Conservation (phyloP, 805 yeast genomes). For the Candida insectalens region DNA sequence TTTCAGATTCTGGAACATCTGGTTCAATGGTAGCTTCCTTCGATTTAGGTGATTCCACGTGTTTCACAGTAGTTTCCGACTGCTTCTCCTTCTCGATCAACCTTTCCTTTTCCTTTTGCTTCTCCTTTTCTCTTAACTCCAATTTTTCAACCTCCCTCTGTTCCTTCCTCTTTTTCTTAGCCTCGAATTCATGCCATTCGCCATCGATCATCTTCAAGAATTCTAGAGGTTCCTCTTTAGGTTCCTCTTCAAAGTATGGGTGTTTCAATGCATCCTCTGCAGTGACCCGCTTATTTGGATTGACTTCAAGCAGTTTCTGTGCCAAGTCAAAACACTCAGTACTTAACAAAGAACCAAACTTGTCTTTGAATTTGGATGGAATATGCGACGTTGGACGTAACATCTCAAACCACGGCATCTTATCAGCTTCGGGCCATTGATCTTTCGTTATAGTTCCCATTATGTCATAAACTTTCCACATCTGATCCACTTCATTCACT, state of each 20-base stretch:
- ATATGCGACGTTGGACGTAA: conserved; percentile 45
- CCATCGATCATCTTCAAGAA: conserved; percentile 52
- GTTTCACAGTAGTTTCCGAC: too few relatives aligned
- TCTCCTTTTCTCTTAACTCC: too few relatives aligned
- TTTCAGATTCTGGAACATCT: too few relatives aligned
- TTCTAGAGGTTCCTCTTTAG: conserved; percentile 49
- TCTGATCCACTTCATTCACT: conserved; percentile 76
- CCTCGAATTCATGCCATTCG: conserved; percentile 97
- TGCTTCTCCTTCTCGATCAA: too few relatives aligned
- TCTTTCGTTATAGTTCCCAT: conserved; percentile 79
- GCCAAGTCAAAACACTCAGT: conserved; percentile 59
- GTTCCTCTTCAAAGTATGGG: conserved; percentile 62
- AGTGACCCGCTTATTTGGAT: conserved; percentile 59
- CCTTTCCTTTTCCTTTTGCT: background rate
- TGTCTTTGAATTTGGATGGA: conserved; percentile 29
- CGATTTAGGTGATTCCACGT: too few relatives aligned
- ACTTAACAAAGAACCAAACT: conserved; percentile 33
- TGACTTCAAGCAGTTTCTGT: conserved; percentile 45
- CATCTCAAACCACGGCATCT: conserved; percentile 90
- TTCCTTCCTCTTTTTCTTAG: conserved; percentile 59
- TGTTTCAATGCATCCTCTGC: conserved; percentile 66
- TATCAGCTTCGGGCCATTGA: conserved; percentile 70
- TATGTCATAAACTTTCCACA: conserved; percentile 62
- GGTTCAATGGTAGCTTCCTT: too few relatives aligned
- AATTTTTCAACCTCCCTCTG: conserved; percentile 17